phyloP scores from a whole-genome alignment of 495 filamentous ascomycete genomes.

The Penicillium psychrofluorescens region DNA sequence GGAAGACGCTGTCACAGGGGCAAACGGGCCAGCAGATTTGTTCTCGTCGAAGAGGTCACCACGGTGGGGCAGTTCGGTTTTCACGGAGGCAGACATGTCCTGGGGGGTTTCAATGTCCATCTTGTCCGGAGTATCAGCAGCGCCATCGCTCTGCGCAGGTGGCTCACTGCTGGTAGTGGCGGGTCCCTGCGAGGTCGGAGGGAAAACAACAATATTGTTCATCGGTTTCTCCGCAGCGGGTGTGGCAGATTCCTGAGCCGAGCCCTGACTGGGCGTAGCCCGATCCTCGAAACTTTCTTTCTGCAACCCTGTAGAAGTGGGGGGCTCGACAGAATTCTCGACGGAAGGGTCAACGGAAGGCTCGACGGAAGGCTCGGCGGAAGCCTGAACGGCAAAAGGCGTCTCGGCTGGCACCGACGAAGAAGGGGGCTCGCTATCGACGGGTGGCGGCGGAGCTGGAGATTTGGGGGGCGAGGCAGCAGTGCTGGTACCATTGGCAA shows the following conservation, averaged over 20 bases:
- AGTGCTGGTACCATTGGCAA: conserved; percentile 22
- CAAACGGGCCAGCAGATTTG: conserved; percentile 2
- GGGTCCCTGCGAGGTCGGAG: background rate
- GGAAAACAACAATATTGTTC: background rate
- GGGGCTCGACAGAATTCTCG: background rate
- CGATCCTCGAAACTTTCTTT: background rate
- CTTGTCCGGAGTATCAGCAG: conserved; percentile 5
- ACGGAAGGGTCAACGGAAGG: background rate
- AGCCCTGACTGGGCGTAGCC: too few relatives aligned
- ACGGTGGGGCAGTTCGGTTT: conserved; percentile 33
- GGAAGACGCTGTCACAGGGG: background rate
- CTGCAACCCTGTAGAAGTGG: background rate
- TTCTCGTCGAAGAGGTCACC: conserved; percentile 13
- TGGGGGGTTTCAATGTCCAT: conserved; percentile 13
- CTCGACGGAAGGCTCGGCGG: background rate
- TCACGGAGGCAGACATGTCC: conserved; percentile 9
- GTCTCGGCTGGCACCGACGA: conserved; percentile 1
- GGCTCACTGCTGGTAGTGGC: background rate
- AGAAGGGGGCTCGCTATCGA: conserved; percentile 6
- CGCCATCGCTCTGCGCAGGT: conserved; percentile 2
- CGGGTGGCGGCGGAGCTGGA: conserved; percentile 8
- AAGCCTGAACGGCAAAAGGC: background rate
- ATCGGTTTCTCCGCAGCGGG: background rate
- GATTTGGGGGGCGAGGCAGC: conserved; percentile 32
- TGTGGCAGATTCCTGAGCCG: background rate